Percentiles rank a stretch among this genome's conserved stretches.
phyloP scores from a whole-genome alignment of 169 alveolate genomes.

The Plasmodium adleri region DNA sequence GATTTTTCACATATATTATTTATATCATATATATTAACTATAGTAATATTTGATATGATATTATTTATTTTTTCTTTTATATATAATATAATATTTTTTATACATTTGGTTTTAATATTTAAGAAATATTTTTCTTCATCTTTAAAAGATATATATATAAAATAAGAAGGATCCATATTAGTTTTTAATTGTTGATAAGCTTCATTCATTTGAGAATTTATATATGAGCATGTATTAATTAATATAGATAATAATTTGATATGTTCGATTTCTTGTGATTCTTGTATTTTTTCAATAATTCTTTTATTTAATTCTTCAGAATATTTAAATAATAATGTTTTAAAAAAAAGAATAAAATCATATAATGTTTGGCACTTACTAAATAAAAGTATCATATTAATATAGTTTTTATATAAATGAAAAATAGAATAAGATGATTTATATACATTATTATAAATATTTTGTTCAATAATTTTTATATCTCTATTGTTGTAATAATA shows the following conservation, averaged over 20 bases:
- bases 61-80: slow-evolving; percentile 33
- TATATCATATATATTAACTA: slow-evolving; percentile 44
- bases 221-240: slow-evolving; percentile 63
- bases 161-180: slow-evolving; percentile 27
- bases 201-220: slow-evolving; percentile 40
- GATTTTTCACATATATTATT: slow-evolving; percentile 31
- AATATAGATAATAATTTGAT: slow-evolving; percentile 28
- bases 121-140: slow-evolving; percentile 51
- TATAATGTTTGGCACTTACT: slow-evolving; percentile 63
- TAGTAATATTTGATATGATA: slow-evolving; percentile 26
- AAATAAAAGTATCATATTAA: slow-evolving; percentile 52
- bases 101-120: slow-evolving; percentile 66
- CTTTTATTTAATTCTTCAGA: slow-evolving; percentile 58
- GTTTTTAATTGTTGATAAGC: slow-evolving; percentile 46
- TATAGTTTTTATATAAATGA: slow-evolving; percentile 62
- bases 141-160: slow-evolving; percentile 35
- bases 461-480: background rate
- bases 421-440: slow-evolving; percentile 70
- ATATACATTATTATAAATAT: slow-evolving; percentile 14
- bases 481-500: background rate
- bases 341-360: slow-evolving; percentile 69
- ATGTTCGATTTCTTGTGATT: slow-evolving; percentile 21
- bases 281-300: slow-evolving; percentile 16
- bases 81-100: slow-evolving; percentile 40
- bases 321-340: slow-evolving; percentile 50